Percentiles rank a stretch among this genome's conserved stretches.
Conservation (phyloP, 2,329 filamentous ascomycete genomes). For the Clarireedia monteithiana region DNA sequence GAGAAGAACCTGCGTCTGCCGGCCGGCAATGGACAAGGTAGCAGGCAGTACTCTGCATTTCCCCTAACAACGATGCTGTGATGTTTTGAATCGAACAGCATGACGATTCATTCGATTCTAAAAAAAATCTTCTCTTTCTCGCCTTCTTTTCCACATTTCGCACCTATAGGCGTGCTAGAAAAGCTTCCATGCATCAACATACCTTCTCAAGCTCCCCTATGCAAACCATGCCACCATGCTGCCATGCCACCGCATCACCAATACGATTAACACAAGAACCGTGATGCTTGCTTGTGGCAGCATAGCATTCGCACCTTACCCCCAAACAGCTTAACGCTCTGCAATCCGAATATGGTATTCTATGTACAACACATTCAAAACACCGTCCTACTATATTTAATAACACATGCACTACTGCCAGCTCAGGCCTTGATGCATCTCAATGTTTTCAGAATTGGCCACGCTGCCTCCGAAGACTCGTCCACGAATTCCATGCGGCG, state of each 20-base stretch:
- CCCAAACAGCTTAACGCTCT: conserved; percentile 8
- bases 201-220: not conserved
- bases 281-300: conserved; percentile 3
- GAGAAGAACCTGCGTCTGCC: conserved; percentile 2
- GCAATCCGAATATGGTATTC: conserved; percentile 5
- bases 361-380: conserved; percentile 19
- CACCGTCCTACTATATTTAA: conserved; percentile 14
- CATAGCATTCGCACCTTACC: conserved; percentile 1
- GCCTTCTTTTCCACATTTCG: not conserved
- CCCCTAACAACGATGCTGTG: not conserved
- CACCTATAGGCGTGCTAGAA: not conserved
- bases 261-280: conserved; percentile 6
- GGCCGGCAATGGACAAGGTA: conserved; percentile 6
- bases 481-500: conserved; percentile 11
- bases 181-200: conserved; percentile 3
- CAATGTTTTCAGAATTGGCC: conserved; percentile 6
- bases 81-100: not conserved
- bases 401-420: conserved; percentile 4
- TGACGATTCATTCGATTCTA: not conserved
- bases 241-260: not conserved
- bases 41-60: conserved; percentile 1
- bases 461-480: conserved; percentile 11
- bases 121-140: not conserved
- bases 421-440: conserved; percentile 9
- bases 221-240: conserved; percentile 7